Evolutionary conservation across 2,329 filamentous ascomycete genomes (phyloP).

Genomic region (Massarina eburnea): DNA sequence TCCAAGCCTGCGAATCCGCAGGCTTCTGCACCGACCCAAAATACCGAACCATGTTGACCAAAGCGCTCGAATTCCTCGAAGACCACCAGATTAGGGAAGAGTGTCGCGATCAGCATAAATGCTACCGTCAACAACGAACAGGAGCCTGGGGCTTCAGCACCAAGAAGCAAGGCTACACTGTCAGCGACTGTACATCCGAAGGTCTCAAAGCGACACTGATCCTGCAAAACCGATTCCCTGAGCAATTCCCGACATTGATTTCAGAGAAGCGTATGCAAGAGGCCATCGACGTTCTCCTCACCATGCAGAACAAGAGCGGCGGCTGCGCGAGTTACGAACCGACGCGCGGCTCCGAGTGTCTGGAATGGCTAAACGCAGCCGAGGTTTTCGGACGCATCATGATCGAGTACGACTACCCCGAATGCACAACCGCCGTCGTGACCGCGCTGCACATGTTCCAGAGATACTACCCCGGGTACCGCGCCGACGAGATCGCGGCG

Average conservation of each 20-base stretch:
- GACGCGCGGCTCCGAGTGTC: conserved; percentile 71
- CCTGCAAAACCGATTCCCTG: conserved; percentile 69
- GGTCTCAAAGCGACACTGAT: conserved; percentile 83
- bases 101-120: conserved; percentile 71
- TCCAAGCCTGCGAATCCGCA: conserved; percentile 78
- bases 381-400: conserved; percentile 97
- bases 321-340: conserved; percentile 91
- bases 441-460: conserved; percentile 83
- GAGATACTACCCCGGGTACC: conserved; percentile 78
- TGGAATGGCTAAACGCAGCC: conserved; percentile 90
- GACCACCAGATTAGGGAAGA: conserved; percentile 89
- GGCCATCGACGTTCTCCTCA: conserved; percentile 84
- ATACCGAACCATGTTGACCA: conserved; percentile 80
- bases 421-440: conserved; percentile 94
- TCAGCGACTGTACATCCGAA: conserved; percentile 93
- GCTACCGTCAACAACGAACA: conserved; percentile 88
- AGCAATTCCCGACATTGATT: conserved; percentile 68
- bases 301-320: conserved; percentile 85
- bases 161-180: conserved; percentile 87
- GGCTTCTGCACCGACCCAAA: conserved; percentile 75
- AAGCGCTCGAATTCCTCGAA: conserved; percentile 83
- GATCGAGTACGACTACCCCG: conserved; percentile 97
- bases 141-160: conserved; percentile 97
- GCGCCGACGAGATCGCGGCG: conserved; percentile 69
- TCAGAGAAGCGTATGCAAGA: conserved; percentile 79